Evolutionary conservation across 345 rosid genomes (phyloP).

Genomic region (Citrus hindsii): DNA sequence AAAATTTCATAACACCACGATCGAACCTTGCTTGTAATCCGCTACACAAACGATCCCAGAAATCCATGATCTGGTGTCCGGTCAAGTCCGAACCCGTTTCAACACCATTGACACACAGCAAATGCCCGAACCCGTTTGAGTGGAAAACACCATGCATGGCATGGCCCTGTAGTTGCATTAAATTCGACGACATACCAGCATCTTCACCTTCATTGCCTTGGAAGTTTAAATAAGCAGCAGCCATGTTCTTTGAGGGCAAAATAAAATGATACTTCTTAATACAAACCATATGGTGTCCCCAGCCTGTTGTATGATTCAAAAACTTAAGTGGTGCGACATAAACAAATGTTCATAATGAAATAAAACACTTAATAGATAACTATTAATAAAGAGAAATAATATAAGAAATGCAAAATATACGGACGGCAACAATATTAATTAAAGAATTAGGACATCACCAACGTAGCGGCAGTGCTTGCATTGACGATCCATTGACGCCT

Average conservation of each 20-base stretch:
- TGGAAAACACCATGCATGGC: constrained; percentile 82
- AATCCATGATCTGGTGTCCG: constrained; percentile 74
- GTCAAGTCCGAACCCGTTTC: constrained; percentile 64
- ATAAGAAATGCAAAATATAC: neutral
- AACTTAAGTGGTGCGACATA: neutral
- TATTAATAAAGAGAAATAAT: neutral
- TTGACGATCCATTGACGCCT: constrained; percentile 42
- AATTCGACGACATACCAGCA: constrained; percentile 37
- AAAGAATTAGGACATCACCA: constrained; percentile 53
- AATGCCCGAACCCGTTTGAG: constrained; percentile 88
- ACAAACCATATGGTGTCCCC: constrained; percentile 82
- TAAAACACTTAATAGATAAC: too few relatives aligned
- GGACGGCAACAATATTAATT: neutral
- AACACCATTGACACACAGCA: constrained; percentile 66
- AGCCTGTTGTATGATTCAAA: constrained; percentile 47
- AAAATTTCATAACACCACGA: neutral
- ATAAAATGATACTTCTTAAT: constrained; percentile 91
- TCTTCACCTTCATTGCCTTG: constrained; percentile 12
- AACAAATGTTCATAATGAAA: neutral
- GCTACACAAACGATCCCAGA: constrained; percentile 87
- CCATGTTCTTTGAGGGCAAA: constrained; percentile 62
- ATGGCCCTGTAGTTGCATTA: constrained; percentile 52
- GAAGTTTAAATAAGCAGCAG: constrained; percentile 38
- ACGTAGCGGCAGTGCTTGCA: constrained; percentile 83
- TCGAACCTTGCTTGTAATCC: constrained; percentile 75